Conservation (phyloP, 2,329 filamentous ascomycete species). For the Falciphora oryzae region DNA sequence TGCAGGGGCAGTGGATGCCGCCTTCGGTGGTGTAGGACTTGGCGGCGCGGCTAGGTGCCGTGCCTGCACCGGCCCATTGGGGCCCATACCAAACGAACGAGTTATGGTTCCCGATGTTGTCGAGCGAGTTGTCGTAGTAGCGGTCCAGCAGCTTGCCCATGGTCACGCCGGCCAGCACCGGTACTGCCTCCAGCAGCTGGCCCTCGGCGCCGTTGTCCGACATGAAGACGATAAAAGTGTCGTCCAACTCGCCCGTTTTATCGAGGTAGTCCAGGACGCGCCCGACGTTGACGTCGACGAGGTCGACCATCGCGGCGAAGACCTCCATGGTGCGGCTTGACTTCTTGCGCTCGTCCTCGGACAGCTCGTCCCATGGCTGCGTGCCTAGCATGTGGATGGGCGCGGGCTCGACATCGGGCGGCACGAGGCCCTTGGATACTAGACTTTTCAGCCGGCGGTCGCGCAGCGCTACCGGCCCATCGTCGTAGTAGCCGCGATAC, state of each 20-base stretch:
- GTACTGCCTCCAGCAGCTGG: slow-evolving; percentile 12
- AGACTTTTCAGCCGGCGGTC: slow-evolving; percentile 46
- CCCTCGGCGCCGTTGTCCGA: slow-evolving; percentile 16
- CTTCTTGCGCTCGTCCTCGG: slow-evolving; percentile 37
- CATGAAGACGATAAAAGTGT: slow-evolving; percentile 34
- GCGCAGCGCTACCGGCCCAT: slow-evolving; percentile 52
- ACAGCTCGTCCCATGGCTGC: slow-evolving; percentile 42
- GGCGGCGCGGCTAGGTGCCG: slow-evolving; percentile 22
- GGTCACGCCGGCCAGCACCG: slow-evolving; percentile 16
- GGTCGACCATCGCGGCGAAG: slow-evolving; percentile 59
- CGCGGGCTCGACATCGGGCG: slow-evolving; percentile 44
- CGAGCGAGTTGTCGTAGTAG: slow-evolving; percentile 51
- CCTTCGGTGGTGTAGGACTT: slow-evolving; percentile 38
- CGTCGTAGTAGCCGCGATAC: slow-evolving; percentile 54
- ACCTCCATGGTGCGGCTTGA: slow-evolving; percentile 53
- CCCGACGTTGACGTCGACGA: slow-evolving; percentile 54
- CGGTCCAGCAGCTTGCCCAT: slow-evolving; percentile 29
- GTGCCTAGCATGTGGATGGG: slow-evolving; percentile 37
- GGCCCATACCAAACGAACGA: slow-evolving; percentile 54
- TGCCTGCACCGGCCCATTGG: slow-evolving; percentile 39
- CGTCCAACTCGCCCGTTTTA: slow-evolving; percentile 51
- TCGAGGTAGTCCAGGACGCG: slow-evolving; percentile 52
- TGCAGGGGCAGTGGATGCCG: slow-evolving; percentile 42
- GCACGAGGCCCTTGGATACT: slow-evolving; percentile 50
- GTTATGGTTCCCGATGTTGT: slow-evolving; percentile 48